Base-by-base conservation (phyloP, 1,284 basidiomycete species). In the Psilocybe mexicana region DNA sequence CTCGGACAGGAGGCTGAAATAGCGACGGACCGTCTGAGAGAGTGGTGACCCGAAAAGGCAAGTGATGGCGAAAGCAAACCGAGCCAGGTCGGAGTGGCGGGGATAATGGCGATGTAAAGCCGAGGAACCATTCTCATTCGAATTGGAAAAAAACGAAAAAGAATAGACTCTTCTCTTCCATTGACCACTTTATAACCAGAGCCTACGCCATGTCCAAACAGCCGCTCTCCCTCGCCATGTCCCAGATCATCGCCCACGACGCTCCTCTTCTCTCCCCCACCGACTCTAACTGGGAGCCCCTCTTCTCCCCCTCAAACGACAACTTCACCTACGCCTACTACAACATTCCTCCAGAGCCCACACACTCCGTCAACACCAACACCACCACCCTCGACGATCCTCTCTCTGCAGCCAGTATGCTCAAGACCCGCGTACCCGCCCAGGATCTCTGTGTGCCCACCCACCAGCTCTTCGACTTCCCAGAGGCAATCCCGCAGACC, bases 381-480 rank as follows among this genome's bases (percentile, higher is more conserved):
- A 67, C 60, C 70, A 75, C 33, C 76, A 74, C 58, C 82, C 84
- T 38, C 30, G 4, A 8, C 30, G 30, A 33, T 33, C 82, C 85
- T 2, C 65, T 78, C 36, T 76, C 79, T 6, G 55, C 77, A 24
- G 60, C 75, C n/a, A 76, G 74, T 55, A 74, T 80, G 63, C 81
- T 86, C 73, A 79, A 76, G 68, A 77, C 73, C 69, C 72, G 82
- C n/a, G 82, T 83, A 63, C 67, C 72, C 11, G 65, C 68, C 28
- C 72, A 75, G 12, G 79, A 80, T 57, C 72, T 82, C 43, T 90
- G 87, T 67, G 70, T 89, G 23, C 80, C 87, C 38, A 89, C 87
- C 10, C 81, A 83, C 69, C 84, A 90, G 72, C 77, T 89, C 61
- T 89, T 89, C 71, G 86, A 88, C 71, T 78, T 86, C 59, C 73